Percentiles rank a stretch among this genome's conserved stretches.
phyloP scores from a whole-genome alignment of 2,329 filamentous ascomycete species.

The Microascus cirrosus region DNA sequence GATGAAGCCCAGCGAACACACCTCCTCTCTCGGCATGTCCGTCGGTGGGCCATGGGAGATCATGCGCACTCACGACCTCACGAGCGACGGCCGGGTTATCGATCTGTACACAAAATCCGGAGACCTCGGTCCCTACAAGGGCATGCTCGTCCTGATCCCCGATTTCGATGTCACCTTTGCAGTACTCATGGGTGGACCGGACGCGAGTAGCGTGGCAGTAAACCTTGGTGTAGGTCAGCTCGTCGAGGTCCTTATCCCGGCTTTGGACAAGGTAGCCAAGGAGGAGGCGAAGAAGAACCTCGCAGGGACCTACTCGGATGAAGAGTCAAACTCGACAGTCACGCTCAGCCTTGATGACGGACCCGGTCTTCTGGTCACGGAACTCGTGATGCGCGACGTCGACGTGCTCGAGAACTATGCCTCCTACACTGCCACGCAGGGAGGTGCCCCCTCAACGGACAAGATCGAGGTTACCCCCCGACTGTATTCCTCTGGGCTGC shows the following conservation, averaged over 20 bases:
- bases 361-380: slow-evolving; percentile 24
- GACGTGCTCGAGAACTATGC: slow-evolving; percentile 24
- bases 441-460: slow-evolving; percentile 6
- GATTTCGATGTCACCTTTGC: slow-evolving; percentile 32
- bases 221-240: slow-evolving; percentile 16
- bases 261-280: slow-evolving; percentile 28
- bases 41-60: slow-evolving; percentile 38
- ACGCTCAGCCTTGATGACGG: slow-evolving; percentile 23
- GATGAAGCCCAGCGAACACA: slow-evolving; percentile 30
- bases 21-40: slow-evolving; percentile 21
- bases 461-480: slow-evolving; percentile 12
- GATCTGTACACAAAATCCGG: slow-evolving; percentile 37
- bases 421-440: slow-evolving; percentile 12
- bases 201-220: slow-evolving; percentile 10
- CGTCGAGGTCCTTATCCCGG: slow-evolving; percentile 23
- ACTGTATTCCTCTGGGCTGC: slow-evolving; percentile 17
- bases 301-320: slow-evolving; percentile 25
- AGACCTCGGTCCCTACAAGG: slow-evolving; percentile 27
- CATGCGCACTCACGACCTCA: slow-evolving; percentile 22
- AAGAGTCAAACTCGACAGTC: slow-evolving; percentile 25
- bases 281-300: slow-evolving; percentile 18
- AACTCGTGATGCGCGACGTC: slow-evolving; percentile 27
- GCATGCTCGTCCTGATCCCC: slow-evolving; percentile 26
- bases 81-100: slow-evolving; percentile 24
- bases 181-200: slow-evolving; percentile 22